These are phyloP conservation scores for Penstemon barbatus DNA, from an alignment of 257 asterid species.

Conservation along the genomic window DNA sequence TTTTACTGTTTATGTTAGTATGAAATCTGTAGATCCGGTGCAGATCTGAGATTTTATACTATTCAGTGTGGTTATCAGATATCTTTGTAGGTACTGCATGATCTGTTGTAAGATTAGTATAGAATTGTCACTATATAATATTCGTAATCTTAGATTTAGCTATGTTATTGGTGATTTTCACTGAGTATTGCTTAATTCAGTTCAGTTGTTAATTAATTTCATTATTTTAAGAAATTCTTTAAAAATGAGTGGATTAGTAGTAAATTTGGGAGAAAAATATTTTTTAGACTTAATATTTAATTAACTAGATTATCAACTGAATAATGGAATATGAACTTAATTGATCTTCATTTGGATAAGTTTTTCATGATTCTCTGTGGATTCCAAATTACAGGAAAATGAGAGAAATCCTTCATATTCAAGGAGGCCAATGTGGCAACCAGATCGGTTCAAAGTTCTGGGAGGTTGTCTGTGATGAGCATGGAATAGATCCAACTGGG, in stretches of 20 bases:
- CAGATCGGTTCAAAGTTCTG: conserved; percentile 91
- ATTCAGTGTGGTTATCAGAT: background rate
- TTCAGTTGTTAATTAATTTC: background rate
- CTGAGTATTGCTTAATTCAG: no score
- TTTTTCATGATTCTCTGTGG: conserved; percentile 12
- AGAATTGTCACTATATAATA: background rate
- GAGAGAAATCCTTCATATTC: conserved; percentile 95
- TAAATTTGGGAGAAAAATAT: background rate
- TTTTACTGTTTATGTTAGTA: background rate
- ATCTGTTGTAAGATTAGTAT: background rate
- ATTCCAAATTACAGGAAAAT: conserved; percentile 39
- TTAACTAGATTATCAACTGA: background rate
- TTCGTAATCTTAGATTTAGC: background rate
- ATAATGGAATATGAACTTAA: background rate
- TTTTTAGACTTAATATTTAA: background rate
- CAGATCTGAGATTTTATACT: conserved; percentile 2
- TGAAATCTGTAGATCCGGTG: conserved; percentile 27
- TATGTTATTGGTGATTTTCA: background rate
- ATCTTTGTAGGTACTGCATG: background rate
- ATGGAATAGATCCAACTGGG: conserved; percentile 84
- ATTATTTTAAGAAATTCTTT: background rate
- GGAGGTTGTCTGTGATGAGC: conserved; percentile 93
- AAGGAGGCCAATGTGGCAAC: conserved; percentile 91
- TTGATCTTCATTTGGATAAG: background rate
- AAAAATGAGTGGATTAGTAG: background rate